These are phyloP conservation scores for Forsythia viridissima DNA, from an alignment of 257 asterid species.

Conservation along the genomic window DNA sequence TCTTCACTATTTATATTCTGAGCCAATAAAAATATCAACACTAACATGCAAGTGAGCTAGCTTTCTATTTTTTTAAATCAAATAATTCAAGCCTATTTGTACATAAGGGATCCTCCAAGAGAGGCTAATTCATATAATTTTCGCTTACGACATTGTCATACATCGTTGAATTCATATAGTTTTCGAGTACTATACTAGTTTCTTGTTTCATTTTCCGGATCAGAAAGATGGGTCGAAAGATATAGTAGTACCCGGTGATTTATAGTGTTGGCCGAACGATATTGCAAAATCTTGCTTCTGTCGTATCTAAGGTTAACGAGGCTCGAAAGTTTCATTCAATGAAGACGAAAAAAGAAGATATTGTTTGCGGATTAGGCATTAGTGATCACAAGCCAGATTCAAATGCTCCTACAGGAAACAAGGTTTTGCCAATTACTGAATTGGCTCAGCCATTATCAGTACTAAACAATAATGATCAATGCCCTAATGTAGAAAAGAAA, in stretches of 20 bases:
- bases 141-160: neutral
- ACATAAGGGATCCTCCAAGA: conserved; percentile 33
- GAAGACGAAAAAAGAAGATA: conserved; percentile 42
- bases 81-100: conserved; percentile 18
- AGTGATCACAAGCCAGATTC: conserved; percentile 31
- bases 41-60: conserved; percentile 50
- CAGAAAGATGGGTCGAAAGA: conserved; percentile 1
- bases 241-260: neutral
- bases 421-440: conserved; percentile 43
- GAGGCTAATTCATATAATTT: neutral
- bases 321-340: conserved; percentile 1
- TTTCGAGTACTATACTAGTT: neutral
- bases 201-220: conserved; percentile 18
- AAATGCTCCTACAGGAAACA: conserved; percentile 19
- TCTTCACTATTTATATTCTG: neutral
- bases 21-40: conserved; percentile 15
- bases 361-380: conserved; percentile 24
- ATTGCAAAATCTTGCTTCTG: no score
- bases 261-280: no score
- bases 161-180: neutral
- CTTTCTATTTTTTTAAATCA: neutral
- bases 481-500: conserved; percentile 22
- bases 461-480: conserved; percentile 19
- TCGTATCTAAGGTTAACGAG: no score
- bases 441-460: conserved; percentile 7